Evolutionary conservation across 1,284 basidiomycete species (phyloP).

Genomic region (Inonotus obliquus): DNA sequence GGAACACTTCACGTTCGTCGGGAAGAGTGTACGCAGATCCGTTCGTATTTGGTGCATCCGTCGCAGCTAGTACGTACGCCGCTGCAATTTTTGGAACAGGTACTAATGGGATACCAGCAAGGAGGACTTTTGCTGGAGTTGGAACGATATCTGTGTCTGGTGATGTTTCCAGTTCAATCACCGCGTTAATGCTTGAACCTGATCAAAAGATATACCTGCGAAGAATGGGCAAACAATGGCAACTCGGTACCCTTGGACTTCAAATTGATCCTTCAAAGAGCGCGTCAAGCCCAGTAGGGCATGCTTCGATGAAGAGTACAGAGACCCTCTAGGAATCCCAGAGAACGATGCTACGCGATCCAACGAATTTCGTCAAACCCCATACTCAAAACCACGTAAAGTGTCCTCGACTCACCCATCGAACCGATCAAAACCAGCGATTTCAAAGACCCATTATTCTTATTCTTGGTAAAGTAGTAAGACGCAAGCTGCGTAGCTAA

Average conservation of each 20-base stretch:
- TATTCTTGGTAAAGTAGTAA: constrained; percentile 42
- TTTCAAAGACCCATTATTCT: constrained; percentile 35
- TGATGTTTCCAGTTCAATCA: constrained; percentile 3
- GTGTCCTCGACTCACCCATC: constrained; percentile 36
- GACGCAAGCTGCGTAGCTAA: constrained; percentile 45
- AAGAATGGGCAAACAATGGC: constrained; percentile 50
- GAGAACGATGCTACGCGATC: constrained; percentile 43
- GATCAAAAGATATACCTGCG: constrained; percentile 33
- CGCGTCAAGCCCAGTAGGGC: constrained; percentile 52
- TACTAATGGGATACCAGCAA: constrained; percentile 48
- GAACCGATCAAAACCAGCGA: constrained; percentile 52
- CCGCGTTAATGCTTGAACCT: constrained; percentile 4
- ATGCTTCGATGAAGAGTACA: constrained; percentile 51
- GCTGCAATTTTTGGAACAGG: constrained; percentile 47
- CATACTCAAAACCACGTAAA: constrained; percentile 3
- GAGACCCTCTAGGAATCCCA: constrained; percentile 38
- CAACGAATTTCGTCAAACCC: constrained; percentile 5
- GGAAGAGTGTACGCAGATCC: constrained; percentile 44
- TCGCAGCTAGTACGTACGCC: constrained; percentile 47
- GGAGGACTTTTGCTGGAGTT: constrained; percentile 34
- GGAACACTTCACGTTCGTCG: constrained; percentile 46
- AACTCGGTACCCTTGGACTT: constrained; percentile 39
- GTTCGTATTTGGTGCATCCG: constrained; percentile 41
- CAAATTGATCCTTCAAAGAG: constrained; percentile 36
- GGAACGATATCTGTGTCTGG: constrained; percentile 47